phyloP scores from a whole-genome alignment of 805 yeast genomes.

The Candida anglica region DNA sequence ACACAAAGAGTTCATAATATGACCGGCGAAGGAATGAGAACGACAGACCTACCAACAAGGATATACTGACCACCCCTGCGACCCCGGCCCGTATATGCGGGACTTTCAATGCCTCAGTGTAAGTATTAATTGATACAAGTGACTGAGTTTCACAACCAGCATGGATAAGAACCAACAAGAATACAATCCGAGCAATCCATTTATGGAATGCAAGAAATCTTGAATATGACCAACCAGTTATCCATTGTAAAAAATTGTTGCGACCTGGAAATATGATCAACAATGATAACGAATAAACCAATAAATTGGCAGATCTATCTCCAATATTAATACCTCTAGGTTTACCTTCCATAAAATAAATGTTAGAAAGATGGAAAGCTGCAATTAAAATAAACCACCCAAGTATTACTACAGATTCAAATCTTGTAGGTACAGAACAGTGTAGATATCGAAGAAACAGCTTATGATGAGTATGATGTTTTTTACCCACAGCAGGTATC shows the following conservation, averaged over 20 bases:
- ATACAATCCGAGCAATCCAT: conserved; percentile 55
- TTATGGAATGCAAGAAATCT: conserved; percentile 63
- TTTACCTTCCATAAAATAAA: conserved; percentile 16
- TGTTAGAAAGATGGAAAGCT: conserved; percentile 27
- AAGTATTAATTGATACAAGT: conserved; percentile 9
- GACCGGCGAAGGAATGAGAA: conserved; percentile 15
- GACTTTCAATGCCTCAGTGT: conserved; percentile 7
- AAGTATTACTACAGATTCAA: conserved; percentile 40
- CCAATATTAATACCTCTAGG: conserved; percentile 41
- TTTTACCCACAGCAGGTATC: conserved; percentile 14
- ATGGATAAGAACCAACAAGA: conserved; percentile 51
- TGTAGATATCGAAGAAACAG: conserved; percentile 1
- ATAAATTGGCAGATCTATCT: conserved; percentile 51
- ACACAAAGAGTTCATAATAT: conserved; percentile 39
- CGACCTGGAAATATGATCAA: conserved; percentile 68
- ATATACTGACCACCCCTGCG: conserved; percentile 26
- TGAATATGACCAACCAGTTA: conserved; percentile 61
- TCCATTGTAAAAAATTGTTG: conserved; percentile 59
- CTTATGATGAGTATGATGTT: conserved; percentile 10
- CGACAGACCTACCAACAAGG: conserved; percentile 43
- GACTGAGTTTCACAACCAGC: conserved; percentile 28
- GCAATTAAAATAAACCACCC: conserved; percentile 22
- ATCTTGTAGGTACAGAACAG: conserved; percentile 43
- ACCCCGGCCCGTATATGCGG: conserved; percentile 35
- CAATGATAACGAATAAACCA: conserved; percentile 52